phyloP scores from a whole-genome alignment of 768 basidiomycete genomes.

The Lenzites betulinus region DNA sequence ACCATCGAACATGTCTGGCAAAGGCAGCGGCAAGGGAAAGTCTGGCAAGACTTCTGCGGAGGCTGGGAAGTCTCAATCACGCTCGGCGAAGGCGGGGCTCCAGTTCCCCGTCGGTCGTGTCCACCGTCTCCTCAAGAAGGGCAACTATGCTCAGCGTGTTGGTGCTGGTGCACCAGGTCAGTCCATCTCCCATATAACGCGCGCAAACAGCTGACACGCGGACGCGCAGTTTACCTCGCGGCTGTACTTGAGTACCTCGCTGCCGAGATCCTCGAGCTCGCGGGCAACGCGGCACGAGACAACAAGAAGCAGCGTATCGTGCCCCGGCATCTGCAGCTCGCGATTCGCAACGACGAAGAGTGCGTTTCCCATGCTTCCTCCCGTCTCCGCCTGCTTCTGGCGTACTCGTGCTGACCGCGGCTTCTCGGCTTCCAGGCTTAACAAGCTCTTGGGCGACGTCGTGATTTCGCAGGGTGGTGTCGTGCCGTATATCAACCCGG shows the following conservation, averaged over 20 bases:
- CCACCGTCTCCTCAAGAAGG: constrained; percentile 84
- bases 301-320: constrained; percentile 97
- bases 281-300: constrained; percentile 86
- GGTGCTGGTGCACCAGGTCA: constrained; percentile 85
- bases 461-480: constrained; percentile 97
- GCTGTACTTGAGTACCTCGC: constrained; percentile 92
- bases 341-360: constrained; percentile 94
- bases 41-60: constrained; percentile 63
- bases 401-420: neutral
- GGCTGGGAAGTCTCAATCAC: constrained; percentile 57
- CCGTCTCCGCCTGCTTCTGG: too few relatives aligned
- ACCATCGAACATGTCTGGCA: constrained; percentile 41
- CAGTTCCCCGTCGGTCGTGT: constrained; percentile 94
- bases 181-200: constrained; percentile 14
- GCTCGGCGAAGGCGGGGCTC: constrained; percentile 75
- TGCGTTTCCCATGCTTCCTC: constrained; percentile 34
- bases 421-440: constrained; percentile 46
- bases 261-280: constrained; percentile 92
- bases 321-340: constrained; percentile 91
- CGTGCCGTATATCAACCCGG: constrained; percentile 76
- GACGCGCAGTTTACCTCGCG: constrained; percentile 74
- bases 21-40: constrained; percentile 60
- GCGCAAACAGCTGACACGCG: neutral
- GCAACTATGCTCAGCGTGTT: constrained; percentile 85
- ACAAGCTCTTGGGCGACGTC: constrained; percentile 73